Evolutionary conservation across 2,329 filamentous ascomycete species (phyloP), one percentile per base, ranked within the genome.

Genomic region (Pleoardoris graminearum): DNA sequence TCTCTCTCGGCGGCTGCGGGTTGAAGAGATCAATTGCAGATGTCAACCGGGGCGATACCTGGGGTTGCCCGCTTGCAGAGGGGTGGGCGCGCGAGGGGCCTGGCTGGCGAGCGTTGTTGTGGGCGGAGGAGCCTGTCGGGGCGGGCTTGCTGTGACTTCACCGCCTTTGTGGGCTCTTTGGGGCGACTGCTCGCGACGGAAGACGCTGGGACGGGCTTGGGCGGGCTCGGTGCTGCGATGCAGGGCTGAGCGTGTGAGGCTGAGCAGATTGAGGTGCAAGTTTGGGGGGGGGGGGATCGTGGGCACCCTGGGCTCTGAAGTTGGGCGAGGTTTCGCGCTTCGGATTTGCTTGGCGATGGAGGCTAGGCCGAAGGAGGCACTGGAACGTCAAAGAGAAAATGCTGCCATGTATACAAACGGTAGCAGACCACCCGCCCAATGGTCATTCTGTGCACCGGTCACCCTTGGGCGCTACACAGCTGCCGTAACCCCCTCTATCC

Each of bases 121-220:
- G 63, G 59, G 58, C 62, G 66, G 60, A 67, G 67, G 62, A 67
- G 61, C 58, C 61, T 67, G 60, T 69, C 57, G 66, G 67, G 30
- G 67, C 65, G 63, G 69, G 63, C 66, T n/a, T 69, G 65, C 59
- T 64, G 60, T 61, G 62, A 70, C 61, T 71, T 74, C 71, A 74
- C 70, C 70, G 71, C 70, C 68, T 68, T 64, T 61, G 58, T 58
- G 45, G 59, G 61, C 47, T 50, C 53, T n/a, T n/a, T 50, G 58
- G 51, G 55, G 54, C 53, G 41, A 46, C 38, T 54, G 56, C 48
- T 57, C 42, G 60, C 53, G 53, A 55, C 38, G 50, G 43, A 53
- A 44, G 57, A 49, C 54, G 59, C 55, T 47, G 58, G 55, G 50
- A 57, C 53, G 50, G 51, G 54, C 53, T 46, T 27, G 27, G 19